Evolutionary conservation across 352 stramenopile species (phyloP), one percentile per base, ranked within the genome.

Genomic region (Pythium scleroteichum): DNA sequence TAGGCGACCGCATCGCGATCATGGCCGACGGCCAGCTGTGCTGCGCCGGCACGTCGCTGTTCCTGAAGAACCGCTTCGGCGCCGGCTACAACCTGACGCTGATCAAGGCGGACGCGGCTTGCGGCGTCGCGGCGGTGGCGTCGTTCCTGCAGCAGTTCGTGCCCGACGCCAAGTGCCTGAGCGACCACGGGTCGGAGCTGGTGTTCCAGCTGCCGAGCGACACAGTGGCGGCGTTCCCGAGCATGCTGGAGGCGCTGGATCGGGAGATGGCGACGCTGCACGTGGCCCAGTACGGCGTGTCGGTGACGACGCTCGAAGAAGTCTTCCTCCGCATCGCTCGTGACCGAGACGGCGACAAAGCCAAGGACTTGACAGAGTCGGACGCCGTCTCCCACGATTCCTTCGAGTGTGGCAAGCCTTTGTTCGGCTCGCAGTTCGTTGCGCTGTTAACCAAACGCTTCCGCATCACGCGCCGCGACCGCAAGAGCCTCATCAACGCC

Each of bases 31-130:
- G 95, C 0, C 73, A 89, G 53, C 72, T 98, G 6, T 69, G 82
- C 41, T 98, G 91, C 44, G 66, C 67, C 27, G 95, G 95, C 10
- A 91, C 73, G 33, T 93, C 86, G 10, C 65, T 97, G 2, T 98
- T 97, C 59, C 67, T 98, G 23, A 99, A 99, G 72, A 96, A 97
- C 41, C 73, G 83, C 1, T 98, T 95, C 59, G 95, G 95, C 10
- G 86, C 92, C 2, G 95, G 92, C 7, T 98, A 98, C 70, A 86
- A 90, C 42, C 48, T 92, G 39, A 92, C 82, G 17, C 62, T 89
- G 50, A 76, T 87, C 59, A 85, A 85, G 54, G 35, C 50, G n/a
- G 59, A 39, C 0, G n/a, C 60, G 13, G 27, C 47, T 6, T 87
- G 76, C 38, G 68, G 76, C 14, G 66, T 79, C 4, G 62, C 78